Evolutionary conservation across 2,329 filamentous ascomycete species (phyloP), one percentile per base, ranked within the genome.

Genomic region (Cercospora citrullina): DNA sequence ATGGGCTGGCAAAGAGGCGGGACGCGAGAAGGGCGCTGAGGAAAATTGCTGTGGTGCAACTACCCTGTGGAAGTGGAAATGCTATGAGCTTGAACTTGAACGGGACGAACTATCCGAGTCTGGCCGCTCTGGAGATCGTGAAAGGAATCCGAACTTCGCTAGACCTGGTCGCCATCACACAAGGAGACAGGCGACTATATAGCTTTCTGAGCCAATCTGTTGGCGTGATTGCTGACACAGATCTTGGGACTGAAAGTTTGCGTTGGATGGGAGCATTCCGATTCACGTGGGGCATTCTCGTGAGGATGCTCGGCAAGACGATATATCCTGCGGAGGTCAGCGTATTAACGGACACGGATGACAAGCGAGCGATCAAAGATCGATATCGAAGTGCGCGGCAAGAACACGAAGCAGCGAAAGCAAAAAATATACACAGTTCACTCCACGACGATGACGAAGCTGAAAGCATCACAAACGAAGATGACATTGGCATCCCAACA

Each of bases 31-130:
- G 86, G 65, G 95, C 94, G 0, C 81, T 99, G 68, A 82, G 84
- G 23, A 91, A 90, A 75, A 81, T 98, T 14, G 92, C 95, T 0
- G 89, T 99, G 1, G 90, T 89, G 23, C 92, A 97, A 76, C 85
- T 99, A 39, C 95, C 95, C 1, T 96, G 94, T 76, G 95, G 95
- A 14, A 95, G 92, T 60, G 95, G 95, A 5, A 99, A 99, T 79
- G 95, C 92, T 23, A 91, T 98, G 89, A 91, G 92, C 70, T 90
- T 91, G 82, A 98, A 97, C 78, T 81, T 96, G 58, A 93, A 92
- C 72, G 95, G 94, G 5, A 94, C 93, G 0, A 86, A 90, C 71
- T 89, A 87, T 71, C 86, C 91, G 8, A 91, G 89, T 68, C 79
- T 92, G 57, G 93, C 94, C 0, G 92, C 94, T 0, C 82, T 98